These are phyloP conservation scores for Stentor roeselii DNA, from an alignment of 73 alveolate genomes.

Conservation along the genomic window DNA sequence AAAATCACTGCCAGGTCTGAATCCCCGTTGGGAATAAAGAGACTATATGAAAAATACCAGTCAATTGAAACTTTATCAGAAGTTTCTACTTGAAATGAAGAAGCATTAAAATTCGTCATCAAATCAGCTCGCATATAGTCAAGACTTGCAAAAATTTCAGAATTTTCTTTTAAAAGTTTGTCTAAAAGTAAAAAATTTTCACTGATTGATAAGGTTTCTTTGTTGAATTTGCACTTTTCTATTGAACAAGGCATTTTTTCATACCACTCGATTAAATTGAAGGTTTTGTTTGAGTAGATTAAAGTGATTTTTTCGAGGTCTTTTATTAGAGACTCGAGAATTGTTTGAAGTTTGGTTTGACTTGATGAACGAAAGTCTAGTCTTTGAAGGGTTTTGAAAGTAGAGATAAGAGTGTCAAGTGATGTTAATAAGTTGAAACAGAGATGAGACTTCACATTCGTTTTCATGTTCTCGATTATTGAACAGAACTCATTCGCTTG, in stretches of 20 bases:
- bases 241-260: neutral
- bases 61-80: neutral
- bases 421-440: neutral
- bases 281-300: too few relatives aligned
- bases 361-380: too few relatives aligned
- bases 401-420: too few relatives aligned
- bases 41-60: neutral
- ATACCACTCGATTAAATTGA: neutral
- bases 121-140: neutral
- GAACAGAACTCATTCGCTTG: neutral
- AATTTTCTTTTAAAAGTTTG: too few relatives aligned
- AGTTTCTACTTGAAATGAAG: neutral
- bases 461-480: neutral
- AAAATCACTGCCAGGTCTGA: conserved; percentile 37
- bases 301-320: neutral
- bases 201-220: neutral
- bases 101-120: neutral
- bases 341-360: neutral
- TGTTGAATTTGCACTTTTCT: neutral
- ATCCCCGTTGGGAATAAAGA: neutral
- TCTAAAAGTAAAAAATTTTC: neutral
- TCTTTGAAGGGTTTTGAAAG: too few relatives aligned
- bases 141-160: neutral
- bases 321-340: neutral
- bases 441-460: neutral